These are phyloP conservation scores for Pulicaria dysenterica DNA, from an alignment of 129 eudicot genomes.

Conservation along the genomic window DNA sequence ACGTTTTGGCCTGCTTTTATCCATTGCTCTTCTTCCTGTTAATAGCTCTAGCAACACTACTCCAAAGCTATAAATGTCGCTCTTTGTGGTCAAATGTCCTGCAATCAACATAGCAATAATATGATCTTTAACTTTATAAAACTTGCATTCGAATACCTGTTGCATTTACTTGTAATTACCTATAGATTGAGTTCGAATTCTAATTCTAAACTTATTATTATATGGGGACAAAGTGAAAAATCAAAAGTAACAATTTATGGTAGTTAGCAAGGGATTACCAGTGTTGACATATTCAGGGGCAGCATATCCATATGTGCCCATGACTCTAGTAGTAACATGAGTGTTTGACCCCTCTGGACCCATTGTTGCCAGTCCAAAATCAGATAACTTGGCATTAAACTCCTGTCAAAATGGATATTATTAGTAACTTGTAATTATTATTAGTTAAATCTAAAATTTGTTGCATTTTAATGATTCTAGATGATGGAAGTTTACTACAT, in stretches of 20 bases:
- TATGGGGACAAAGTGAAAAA: too few relatives aligned
- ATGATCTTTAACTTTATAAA: neutral
- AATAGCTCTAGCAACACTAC: conserved; percentile 81
- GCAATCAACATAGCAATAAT: conserved; percentile 18
- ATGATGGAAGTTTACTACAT: neutral
- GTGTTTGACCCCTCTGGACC: conserved; percentile 93
- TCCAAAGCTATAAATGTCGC: conserved; percentile 93
- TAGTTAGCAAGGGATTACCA: conserved; percentile 43
- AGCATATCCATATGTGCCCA: conserved; percentile 95
- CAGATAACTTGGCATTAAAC: conserved; percentile 81
- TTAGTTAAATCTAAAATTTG: too few relatives aligned
- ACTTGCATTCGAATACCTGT: neutral
- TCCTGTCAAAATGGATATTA: conserved; percentile 42
- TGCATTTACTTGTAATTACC: neutral
- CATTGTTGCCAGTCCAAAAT: conserved; percentile 88
- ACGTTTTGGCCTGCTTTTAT: conserved; percentile 59
- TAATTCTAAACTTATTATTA: too few relatives aligned
- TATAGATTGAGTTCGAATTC: neutral
- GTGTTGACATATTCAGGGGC: conserved; percentile 93
- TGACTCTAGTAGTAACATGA: conserved; percentile 82
- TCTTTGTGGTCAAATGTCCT: conserved; percentile 97
- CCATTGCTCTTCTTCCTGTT: conserved; percentile 93
- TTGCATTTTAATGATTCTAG: too few relatives aligned
- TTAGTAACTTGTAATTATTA: too few relatives aligned
- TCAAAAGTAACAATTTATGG: neutral